Conservation (phyloP, 176 grass and related monocot genomes). For the Oryza nivara region DNA sequence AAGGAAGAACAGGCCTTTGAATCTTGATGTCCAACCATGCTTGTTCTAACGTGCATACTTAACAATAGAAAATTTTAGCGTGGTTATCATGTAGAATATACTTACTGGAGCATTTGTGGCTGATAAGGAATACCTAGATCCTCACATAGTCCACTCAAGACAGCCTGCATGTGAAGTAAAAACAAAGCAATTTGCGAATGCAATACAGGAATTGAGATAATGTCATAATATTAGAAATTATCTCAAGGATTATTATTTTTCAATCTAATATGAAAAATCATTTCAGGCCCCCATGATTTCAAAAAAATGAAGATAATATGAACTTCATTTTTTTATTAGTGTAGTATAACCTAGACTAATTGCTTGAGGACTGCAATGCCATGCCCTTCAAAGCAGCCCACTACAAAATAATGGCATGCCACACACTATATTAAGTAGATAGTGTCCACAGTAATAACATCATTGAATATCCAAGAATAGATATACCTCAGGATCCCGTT, state of each 20-base stretch:
- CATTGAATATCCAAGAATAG: constrained; percentile 13
- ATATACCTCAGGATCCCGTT: constrained; percentile 75
- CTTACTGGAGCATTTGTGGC: constrained; percentile 87
- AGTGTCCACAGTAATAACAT: constrained; percentile 5
- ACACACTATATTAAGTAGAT: background rate
- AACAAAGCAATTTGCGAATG: constrained; percentile 17
- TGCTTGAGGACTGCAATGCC: constrained; percentile 5
- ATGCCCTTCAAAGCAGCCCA: constrained; percentile 29
- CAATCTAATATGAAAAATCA: constrained; percentile 1
- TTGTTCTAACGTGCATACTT: background rate
- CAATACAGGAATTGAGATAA: constrained; percentile 8
- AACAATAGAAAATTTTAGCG: background rate
- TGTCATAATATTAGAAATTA: background rate
- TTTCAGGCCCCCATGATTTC: constrained; percentile 14
- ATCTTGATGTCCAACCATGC: background rate
- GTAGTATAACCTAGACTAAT: constrained; percentile 18
- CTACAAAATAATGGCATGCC: background rate
- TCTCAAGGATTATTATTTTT: constrained; percentile 11
- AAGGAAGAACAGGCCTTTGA: background rate
- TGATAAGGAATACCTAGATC: constrained; percentile 89
- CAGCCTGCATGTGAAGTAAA: constrained; percentile 50
- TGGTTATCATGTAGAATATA: background rate
- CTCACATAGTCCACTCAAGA: constrained; percentile 79
- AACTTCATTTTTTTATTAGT: constrained; percentile 14
- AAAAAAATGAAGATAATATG: background rate